Conservation (phyloP, 164 flowering plant species). For the Cinnamomum chago region DNA sequence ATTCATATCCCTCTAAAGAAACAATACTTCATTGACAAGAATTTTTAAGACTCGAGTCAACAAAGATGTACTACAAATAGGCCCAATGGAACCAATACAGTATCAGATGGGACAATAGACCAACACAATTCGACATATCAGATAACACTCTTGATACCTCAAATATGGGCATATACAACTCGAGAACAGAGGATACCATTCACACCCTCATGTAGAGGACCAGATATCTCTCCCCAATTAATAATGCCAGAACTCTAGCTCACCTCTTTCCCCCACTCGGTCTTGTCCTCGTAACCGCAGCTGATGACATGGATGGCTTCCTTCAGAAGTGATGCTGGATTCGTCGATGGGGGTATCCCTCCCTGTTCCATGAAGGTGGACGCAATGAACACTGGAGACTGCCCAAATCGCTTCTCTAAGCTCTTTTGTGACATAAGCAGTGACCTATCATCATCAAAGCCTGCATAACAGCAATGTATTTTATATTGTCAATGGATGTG, state of each 20-base stretch:
- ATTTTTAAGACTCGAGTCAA: too few relatives aligned
- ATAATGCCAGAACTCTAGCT: conserved; percentile 3
- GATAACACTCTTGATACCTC: too few relatives aligned
- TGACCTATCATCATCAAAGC: conserved; percentile 87
- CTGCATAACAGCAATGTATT: conserved; percentile 32
- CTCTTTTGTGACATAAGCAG: conserved; percentile 96
- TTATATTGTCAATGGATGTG: neutral
- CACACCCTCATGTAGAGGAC: too few relatives aligned
- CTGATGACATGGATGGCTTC: conserved; percentile 99
- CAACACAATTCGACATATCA: too few relatives aligned
- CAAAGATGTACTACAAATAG: too few relatives aligned
- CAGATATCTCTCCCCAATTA: neutral
- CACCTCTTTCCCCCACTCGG: conserved; percentile 99
- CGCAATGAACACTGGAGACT: conserved; percentile 91
- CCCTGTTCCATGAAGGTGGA: conserved; percentile 97
- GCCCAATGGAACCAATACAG: too few relatives aligned
- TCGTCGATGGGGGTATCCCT: conserved; percentile 92
- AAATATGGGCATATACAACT: too few relatives aligned
- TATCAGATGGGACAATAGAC: too few relatives aligned
- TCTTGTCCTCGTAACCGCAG: conserved; percentile 96
- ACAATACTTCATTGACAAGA: neutral
- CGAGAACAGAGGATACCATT: too few relatives aligned
- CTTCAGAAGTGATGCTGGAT: conserved; percentile 80
- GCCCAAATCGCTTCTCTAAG: conserved; percentile 95
- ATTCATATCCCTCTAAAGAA: neutral